Evolutionary conservation across 108 stramenopile species (phyloP).

Genomic region (Skeletonema costatum): DNA sequence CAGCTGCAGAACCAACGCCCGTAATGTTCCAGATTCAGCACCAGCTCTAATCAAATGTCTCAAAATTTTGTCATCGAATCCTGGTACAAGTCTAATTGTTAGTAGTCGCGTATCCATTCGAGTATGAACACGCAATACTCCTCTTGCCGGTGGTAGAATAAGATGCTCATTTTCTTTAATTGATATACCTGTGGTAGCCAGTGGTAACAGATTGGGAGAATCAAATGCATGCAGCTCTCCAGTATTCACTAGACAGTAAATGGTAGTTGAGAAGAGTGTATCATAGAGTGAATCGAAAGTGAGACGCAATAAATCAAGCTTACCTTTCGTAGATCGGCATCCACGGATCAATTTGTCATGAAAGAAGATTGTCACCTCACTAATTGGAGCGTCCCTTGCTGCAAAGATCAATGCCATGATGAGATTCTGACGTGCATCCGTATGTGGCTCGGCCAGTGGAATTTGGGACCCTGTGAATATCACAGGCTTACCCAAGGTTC

Average conservation of each 20-base stretch:
- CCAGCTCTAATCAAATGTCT: slow-evolving; percentile 55
- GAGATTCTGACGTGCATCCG: slow-evolving; percentile 95
- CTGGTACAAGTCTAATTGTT: slow-evolving; percentile 88
- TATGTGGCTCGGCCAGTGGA: slow-evolving; percentile 91
- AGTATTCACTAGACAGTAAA: slow-evolving; percentile 61
- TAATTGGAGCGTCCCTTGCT: slow-evolving; percentile 61
- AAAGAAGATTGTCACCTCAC: slow-evolving; percentile 96
- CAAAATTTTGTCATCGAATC: slow-evolving; percentile 91
- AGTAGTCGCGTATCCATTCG: slow-evolving; percentile 89
- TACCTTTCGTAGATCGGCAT: background rate
- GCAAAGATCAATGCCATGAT: slow-evolving; percentile 96
- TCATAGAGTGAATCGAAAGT: background rate
- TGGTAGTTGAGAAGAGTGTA: background rate
- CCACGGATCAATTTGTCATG: slow-evolving; percentile 83
- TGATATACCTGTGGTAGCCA: slow-evolving; percentile 89
- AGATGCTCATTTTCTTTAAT: slow-evolving; percentile 83
- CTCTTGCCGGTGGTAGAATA: slow-evolving; percentile 72
- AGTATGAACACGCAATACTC: slow-evolving; percentile 84
- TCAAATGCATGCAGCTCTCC: slow-evolving; percentile 91
- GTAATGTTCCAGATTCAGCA: slow-evolving; percentile 46
- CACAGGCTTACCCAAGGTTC: slow-evolving; percentile 97
- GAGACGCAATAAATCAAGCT: background rate
- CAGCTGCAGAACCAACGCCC: slow-evolving; percentile 90
- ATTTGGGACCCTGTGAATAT: slow-evolving; percentile 94
- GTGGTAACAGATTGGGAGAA: slow-evolving; percentile 91